phyloP scores from a whole-genome alignment of 2,329 filamentous ascomycete species.

The Fusarium praegraminearum region DNA sequence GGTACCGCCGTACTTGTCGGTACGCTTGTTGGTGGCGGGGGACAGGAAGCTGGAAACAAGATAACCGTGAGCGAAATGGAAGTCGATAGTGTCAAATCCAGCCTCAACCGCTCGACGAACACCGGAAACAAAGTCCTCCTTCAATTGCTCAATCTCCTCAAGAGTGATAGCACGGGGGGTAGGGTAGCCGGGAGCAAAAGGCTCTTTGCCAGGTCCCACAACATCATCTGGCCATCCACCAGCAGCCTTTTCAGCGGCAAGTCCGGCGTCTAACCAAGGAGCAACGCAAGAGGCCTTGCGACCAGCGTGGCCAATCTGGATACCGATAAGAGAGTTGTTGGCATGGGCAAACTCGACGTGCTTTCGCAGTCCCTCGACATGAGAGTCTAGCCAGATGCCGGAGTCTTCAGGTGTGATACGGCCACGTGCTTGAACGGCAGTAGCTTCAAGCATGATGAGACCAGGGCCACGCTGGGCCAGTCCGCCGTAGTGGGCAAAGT shows the following conservation, averaged over 20 bases:
- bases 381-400: conserved; percentile 75
- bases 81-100: conserved; percentile 77
- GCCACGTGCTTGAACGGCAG: conserved; percentile 73
- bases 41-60: conserved; percentile 77
- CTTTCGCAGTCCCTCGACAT: conserved; percentile 68
- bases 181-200: conserved; percentile 67
- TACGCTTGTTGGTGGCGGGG: conserved; percentile 75
- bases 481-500: conserved; percentile 77
- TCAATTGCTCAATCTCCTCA: conserved; percentile 72
- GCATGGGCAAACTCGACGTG: conserved; percentile 75
- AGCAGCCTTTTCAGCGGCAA: conserved; percentile 60
- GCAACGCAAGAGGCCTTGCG: conserved; percentile 64
- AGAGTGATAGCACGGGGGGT: conserved; percentile 73
- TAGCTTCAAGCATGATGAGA: conserved; percentile 75
- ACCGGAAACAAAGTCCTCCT: conserved; percentile 67
- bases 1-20: conserved; percentile 73
- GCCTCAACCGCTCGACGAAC: conserved; percentile 68
- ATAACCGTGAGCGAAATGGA: conserved; percentile 85
- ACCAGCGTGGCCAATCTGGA: conserved; percentile 78
- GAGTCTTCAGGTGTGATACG: conserved; percentile 75
- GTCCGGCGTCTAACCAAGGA: conserved; percentile 60
- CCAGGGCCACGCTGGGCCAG: conserved; percentile 77
- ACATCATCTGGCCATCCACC: conserved; percentile 67
- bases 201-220: conserved; percentile 57
- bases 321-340: conserved; percentile 73